phyloP scores from a whole-genome alignment of 2,329 filamentous ascomycete species.

The Phialocephala sp. region DNA sequence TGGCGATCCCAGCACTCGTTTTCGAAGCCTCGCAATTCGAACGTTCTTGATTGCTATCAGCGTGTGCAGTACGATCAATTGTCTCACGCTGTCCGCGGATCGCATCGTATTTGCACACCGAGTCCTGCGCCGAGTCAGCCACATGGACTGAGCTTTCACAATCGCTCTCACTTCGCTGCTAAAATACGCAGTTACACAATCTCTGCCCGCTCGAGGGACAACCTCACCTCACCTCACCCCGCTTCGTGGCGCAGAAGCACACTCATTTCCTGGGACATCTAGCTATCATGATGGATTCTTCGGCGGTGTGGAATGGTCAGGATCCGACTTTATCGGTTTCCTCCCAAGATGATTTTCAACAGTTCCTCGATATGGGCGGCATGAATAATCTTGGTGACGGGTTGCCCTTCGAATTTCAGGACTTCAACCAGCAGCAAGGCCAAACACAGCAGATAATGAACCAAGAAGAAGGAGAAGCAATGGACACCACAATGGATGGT shows the following conservation, averaged over 20 bases:
- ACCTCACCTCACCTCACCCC: conserved; percentile 23
- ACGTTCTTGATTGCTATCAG: neutral
- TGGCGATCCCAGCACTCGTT: too few species aligned
- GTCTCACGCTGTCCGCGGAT: neutral
- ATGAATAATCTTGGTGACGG: conserved; percentile 58
- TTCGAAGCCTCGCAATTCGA: neutral
- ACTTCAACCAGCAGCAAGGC: conserved; percentile 50
- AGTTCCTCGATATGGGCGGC: conserved; percentile 66
- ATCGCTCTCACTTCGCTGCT: conserved; percentile 15
- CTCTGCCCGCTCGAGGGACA: conserved; percentile 14
- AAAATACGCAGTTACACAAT: conserved; percentile 4
- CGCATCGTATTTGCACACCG: neutral
- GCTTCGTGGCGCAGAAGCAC: conserved; percentile 12
- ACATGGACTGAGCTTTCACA: conserved; percentile 27
- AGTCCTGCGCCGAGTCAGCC: conserved; percentile 15
- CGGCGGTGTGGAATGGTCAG: conserved; percentile 57
- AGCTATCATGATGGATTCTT: conserved; percentile 41
- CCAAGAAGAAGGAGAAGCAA: conserved; percentile 44
- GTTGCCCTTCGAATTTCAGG: conserved; percentile 65
- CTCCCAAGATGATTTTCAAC: conserved; percentile 66
- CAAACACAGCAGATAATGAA: conserved; percentile 40
- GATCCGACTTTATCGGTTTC: conserved; percentile 58
- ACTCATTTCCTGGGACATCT: conserved; percentile 3
- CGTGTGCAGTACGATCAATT: neutral
- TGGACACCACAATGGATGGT: conserved; percentile 55